Evolutionary conservation across 805 yeast genomes (phyloP), one percentile per base, ranked within the genome.

Genomic region (Candida multigemmis): DNA sequence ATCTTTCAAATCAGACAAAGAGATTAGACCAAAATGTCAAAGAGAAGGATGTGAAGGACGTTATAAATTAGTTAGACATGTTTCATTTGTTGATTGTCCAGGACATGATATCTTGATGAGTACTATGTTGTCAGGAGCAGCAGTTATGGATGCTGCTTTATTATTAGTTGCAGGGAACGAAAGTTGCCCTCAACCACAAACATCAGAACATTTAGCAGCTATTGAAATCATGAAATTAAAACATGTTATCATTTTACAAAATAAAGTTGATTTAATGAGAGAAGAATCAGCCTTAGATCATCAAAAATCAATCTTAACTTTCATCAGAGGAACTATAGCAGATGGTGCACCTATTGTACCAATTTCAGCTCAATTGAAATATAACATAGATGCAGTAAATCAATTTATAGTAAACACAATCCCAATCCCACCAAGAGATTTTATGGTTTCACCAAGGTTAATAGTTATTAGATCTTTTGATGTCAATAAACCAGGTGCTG

Each of bases 41-140:
- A 74, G 84, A 43, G 77, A 78, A 38, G 95, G 91, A 7, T 85
- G 94, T 59, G 56, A 55, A n/a, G 94, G 94, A 30, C 82, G 94
- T 53, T 87, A 86, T 61, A 73, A 74, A 46, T 71, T 91, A 43
- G 76, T 86, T 22, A 85, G 99, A 62, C 99, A 91, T 55, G 98
- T 91, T 28, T 85, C 96, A 7, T 93, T 93, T 48, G 98, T 93
- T 36, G 99, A 91, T 69, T 93, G 98, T 69, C 99, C 99, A 35
- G 99, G 99, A 59, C 99, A 91, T 82, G 99, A 91, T 69, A 93
- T 91, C 67, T 78, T 91, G 58, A 91, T 91, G 99, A 86, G 96
- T 72, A 91, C 99, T 41, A 91, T 91, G 99, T 77, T 91, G 74
- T 87, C 97, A 24, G 99, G 99, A 55, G 99, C 99, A 19, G 99